These are phyloP conservation scores for Berkeleyomyces rouxiae DNA, from an alignment of 2,329 filamentous ascomycete species.

Conservation along the genomic window DNA sequence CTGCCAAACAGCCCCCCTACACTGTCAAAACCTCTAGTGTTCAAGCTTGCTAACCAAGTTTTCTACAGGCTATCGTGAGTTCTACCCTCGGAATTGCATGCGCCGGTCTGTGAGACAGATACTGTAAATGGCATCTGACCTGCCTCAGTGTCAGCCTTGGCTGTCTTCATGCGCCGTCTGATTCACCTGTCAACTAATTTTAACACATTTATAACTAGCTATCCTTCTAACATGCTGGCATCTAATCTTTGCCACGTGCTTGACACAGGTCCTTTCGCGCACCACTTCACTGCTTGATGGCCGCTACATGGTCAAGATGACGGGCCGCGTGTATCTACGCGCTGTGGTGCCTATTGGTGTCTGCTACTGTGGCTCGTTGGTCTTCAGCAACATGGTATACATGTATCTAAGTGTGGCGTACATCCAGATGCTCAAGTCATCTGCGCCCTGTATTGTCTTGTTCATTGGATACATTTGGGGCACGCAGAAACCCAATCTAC, in stretches of 20 bases:
- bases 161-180: too few relatives aligned
- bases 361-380: slow-evolving; percentile 47
- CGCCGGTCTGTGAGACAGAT: too few relatives aligned
- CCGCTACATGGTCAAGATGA: slow-evolving; percentile 45
- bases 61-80: background rate
- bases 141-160: too few relatives aligned
- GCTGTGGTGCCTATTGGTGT: slow-evolving; percentile 50
- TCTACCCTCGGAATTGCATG: background rate
- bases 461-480: slow-evolving; percentile 46
- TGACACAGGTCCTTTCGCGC: slow-evolving; percentile 48
- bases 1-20: background rate
- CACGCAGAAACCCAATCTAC: slow-evolving; percentile 30
- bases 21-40: background rate
- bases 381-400: slow-evolving; percentile 52
- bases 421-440: slow-evolving; percentile 57
- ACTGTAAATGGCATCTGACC: too few relatives aligned
- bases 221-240: slow-evolving; percentile 53
- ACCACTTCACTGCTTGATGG: slow-evolving; percentile 47
- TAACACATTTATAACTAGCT: slow-evolving; percentile 24
- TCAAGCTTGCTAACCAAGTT: background rate
- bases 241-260: slow-evolving; percentile 46
- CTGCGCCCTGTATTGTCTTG: slow-evolving; percentile 49
- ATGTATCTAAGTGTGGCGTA: slow-evolving; percentile 51
- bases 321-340: slow-evolving; percentile 40
- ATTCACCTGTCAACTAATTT: background rate